Evolutionary conservation across 2,329 filamentous ascomycete species (phyloP), one percentile per base, ranked within the genome.

Genomic region (Ophiocordyceps camponoti-rufipedis): DNA sequence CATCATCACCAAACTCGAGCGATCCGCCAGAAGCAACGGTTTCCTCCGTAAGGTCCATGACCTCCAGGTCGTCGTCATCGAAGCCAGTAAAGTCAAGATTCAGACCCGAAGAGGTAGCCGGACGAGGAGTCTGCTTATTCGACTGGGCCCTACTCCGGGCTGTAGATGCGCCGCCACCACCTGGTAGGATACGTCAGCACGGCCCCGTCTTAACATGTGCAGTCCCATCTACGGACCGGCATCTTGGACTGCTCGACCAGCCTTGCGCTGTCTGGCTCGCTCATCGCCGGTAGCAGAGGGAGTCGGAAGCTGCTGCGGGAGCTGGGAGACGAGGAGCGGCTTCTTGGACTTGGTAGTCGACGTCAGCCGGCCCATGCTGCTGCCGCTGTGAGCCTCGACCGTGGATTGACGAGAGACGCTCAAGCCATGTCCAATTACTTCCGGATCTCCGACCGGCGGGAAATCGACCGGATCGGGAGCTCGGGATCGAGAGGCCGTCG

Each of bases 291-390:
- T 54, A 1, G 55, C 54, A 10, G 53, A 50, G 2, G 70, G 68
- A 0, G 66, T 68, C 10, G 64, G 61, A 40, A 67, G 58, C 44
- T 64, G 66, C 43, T 66, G 58, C 48, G 62, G 60, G 40, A 57
- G 62, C 41, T 60, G 65, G 9, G 65, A 58, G 19, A 69, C 49
- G 28, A 73, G 62, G 28, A 62, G 63, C 6, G 66, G 66, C 47
- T 64, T 68, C 50, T 63, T 72, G 5, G 63, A 56, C 49, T 61
- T 66, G n/a, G 62, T 59, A 41, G 58, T 65, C 7, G 66, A 63
- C 13, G 62, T 62, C 43, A 71, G 54, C 42, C 62, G 62, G 28
- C 65, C 68, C 70, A 74, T 74, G 39, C 49, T 61, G 48, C 55
- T 74, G 39, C 49, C 60, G 48, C 55, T 5, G 23, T 23, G 56